Evolutionary conservation across 139 green algal genomes (phyloP).

Genomic region (Chlorella sorokiniana): DNA sequence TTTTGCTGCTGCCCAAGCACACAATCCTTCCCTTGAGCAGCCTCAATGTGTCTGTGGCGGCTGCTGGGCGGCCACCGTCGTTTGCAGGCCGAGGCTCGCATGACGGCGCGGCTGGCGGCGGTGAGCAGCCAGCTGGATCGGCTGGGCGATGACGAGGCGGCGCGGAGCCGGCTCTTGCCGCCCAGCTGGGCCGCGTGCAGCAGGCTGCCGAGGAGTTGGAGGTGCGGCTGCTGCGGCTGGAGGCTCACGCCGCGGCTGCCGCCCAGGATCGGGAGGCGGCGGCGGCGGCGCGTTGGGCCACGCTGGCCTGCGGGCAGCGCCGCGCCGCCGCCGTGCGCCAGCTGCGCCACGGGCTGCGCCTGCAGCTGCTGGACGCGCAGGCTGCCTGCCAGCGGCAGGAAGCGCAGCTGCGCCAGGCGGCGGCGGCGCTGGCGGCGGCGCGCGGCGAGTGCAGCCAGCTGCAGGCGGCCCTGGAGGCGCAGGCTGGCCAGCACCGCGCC

Average conservation of each 20-base stretch:
- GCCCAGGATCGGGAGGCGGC: background rate
- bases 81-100: slow-evolving; percentile 3
- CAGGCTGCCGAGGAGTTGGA: background rate
- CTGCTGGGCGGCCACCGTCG: too few species aligned
- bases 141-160: background rate
- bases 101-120: background rate
- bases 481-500: background rate
- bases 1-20: too few species aligned
- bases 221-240: slow-evolving; percentile 24
- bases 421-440: background rate
- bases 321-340: slow-evolving; percentile 7
- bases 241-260: slow-evolving; percentile 18
- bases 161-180: background rate
- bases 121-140: background rate
- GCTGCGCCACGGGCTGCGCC: slow-evolving; percentile 20
- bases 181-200: background rate
- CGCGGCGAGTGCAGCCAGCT: background rate
- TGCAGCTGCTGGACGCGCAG: slow-evolving; percentile 24
- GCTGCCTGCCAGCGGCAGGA: slow-evolving; percentile 19
- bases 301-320: background rate
- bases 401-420: background rate
- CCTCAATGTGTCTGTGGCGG: too few species aligned
- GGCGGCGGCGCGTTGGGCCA: slow-evolving; percentile 1
- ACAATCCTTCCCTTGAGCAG: too few species aligned
- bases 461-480: background rate